phyloP scores from a whole-genome alignment of 345 rosid species.

The Xanthoceras sorbifolium region DNA sequence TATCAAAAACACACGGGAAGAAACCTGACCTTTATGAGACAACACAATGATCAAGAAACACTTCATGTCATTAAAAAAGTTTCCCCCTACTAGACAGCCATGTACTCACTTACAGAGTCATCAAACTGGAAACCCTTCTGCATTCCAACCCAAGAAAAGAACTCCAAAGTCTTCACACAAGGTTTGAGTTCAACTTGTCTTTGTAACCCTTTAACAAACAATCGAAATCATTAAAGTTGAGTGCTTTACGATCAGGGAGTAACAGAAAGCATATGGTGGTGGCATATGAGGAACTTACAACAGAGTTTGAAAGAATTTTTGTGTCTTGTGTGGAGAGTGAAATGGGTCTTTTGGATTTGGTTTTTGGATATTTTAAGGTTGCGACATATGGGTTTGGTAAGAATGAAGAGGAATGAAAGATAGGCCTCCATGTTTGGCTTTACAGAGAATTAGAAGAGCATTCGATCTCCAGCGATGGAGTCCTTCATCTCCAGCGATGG shows the following conservation, averaged over 20 bases:
- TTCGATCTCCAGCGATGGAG: too few relatives aligned
- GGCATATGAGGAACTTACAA: slow-evolving; percentile 13
- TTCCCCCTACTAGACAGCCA: slow-evolving; percentile 39
- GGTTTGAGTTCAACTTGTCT: slow-evolving; percentile 23
- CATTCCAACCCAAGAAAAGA: slow-evolving; percentile 40
- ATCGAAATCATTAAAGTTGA: slow-evolving; percentile 15
- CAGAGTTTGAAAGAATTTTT: not conserved
- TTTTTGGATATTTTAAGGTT: not conserved
- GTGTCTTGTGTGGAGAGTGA: not conserved
- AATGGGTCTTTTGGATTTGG: not conserved
- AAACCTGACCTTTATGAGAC: slow-evolving; percentile 23
- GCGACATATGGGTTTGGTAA: not conserved
- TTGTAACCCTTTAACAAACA: slow-evolving; percentile 25
- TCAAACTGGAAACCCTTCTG: slow-evolving; percentile 36
- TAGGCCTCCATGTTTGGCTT: not conserved
- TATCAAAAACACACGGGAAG: slow-evolving; percentile 32
- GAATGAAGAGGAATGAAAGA: not conserved
- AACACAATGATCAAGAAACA: slow-evolving; percentile 25
- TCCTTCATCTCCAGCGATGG: too few relatives aligned
- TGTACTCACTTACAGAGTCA: slow-evolving; percentile 33
- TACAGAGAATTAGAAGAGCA: slow-evolving; percentile 2
- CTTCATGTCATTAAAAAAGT: slow-evolving; percentile 43
- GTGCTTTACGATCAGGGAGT: slow-evolving; percentile 13
- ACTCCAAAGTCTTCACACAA: slow-evolving; percentile 35
- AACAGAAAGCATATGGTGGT: slow-evolving; percentile 24